phyloP scores from a whole-genome alignment of 2,329 filamentous ascomycete genomes.

The Trichophyton mentagrophytes region DNA sequence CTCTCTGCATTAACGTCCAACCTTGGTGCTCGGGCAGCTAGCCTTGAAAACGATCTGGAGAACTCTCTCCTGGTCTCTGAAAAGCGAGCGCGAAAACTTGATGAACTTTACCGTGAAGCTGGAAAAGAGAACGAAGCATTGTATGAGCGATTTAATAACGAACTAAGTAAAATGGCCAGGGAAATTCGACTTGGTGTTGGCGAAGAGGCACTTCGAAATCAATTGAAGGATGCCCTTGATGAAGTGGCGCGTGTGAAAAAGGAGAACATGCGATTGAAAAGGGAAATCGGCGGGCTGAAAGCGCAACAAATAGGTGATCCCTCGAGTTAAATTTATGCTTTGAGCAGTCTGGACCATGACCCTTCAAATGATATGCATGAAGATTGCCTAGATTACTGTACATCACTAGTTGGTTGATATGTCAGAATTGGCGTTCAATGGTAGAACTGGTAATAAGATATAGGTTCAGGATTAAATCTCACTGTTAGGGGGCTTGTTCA shows the following conservation, averaged over 20 bases:
- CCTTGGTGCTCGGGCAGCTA: slow-evolving; percentile 47
- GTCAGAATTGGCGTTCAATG: background rate
- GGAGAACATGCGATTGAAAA: slow-evolving; percentile 71
- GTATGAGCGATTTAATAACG: slow-evolving; percentile 85
- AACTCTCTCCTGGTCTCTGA: slow-evolving; percentile 61
- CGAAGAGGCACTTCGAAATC: slow-evolving; percentile 61
- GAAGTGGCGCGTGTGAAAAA: slow-evolving; percentile 66
- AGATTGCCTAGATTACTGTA: background rate
- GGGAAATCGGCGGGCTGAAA: slow-evolving; percentile 63
- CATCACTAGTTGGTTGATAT: background rate
- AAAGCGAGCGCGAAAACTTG: slow-evolving; percentile 64
- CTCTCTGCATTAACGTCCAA: slow-evolving; percentile 49
- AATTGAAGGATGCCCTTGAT: slow-evolving; percentile 60
- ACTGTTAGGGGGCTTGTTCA: background rate
- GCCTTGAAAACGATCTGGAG: slow-evolving; percentile 59
- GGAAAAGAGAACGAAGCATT: slow-evolving; percentile 85
- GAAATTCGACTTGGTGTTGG: slow-evolving; percentile 64
- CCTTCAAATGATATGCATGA: background rate
- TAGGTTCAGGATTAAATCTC: background rate
- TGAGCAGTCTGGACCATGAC: background rate
- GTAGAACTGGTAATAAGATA: background rate
- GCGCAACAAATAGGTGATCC: slow-evolving; percentile 31
- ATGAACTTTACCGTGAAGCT: slow-evolving; percentile 77
- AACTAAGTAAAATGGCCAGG: slow-evolving; percentile 69
- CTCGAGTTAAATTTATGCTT: background rate